phyloP scores from a whole-genome alignment of 495 filamentous ascomycete species.

The Lophiostoma macrostomum region DNA sequence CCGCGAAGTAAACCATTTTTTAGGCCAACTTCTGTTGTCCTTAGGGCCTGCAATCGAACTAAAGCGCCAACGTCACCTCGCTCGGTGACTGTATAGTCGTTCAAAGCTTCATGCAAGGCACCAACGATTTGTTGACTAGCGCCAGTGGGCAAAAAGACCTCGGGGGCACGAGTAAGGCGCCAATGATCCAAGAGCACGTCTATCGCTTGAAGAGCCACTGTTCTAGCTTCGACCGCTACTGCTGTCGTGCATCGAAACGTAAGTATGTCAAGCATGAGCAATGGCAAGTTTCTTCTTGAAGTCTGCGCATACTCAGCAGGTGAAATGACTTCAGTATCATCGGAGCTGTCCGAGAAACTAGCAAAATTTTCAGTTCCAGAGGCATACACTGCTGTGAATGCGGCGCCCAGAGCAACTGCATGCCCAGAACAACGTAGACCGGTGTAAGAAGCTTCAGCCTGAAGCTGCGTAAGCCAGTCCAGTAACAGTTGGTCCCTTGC shows the following conservation, averaged over 20 bases:
- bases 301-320: too few relatives aligned
- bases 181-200: slow-evolving; percentile 12
- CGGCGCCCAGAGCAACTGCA: slow-evolving; percentile 30
- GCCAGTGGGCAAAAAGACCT: not conserved
- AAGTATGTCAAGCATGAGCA: slow-evolving; percentile 25
- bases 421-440: slow-evolving; percentile 24
- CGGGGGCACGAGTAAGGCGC: not conserved
- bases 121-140: slow-evolving; percentile 19
- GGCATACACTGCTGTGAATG: slow-evolving; percentile 14
- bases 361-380: not conserved
- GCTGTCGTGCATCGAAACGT: slow-evolving; percentile 26
- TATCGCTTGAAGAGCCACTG: slow-evolving; percentile 22
- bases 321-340: too few relatives aligned
- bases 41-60: slow-evolving; percentile 73
- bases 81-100: slow-evolving; percentile 85
- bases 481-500: slow-evolving; percentile 7
- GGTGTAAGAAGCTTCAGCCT: slow-evolving; percentile 28
- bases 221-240: slow-evolving; percentile 31
- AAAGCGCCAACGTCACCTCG: slow-evolving; percentile 86
- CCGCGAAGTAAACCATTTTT: slow-evolving; percentile 34
- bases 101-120: slow-evolving; percentile 47
- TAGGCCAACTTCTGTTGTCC: slow-evolving; percentile 47
- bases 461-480: slow-evolving; percentile 21
- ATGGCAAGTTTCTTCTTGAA: too few relatives aligned
- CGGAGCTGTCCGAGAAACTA: too few relatives aligned